Conservation (phyloP, 2,329 filamentous ascomycete genomes). For the Periconia sp. region DNA sequence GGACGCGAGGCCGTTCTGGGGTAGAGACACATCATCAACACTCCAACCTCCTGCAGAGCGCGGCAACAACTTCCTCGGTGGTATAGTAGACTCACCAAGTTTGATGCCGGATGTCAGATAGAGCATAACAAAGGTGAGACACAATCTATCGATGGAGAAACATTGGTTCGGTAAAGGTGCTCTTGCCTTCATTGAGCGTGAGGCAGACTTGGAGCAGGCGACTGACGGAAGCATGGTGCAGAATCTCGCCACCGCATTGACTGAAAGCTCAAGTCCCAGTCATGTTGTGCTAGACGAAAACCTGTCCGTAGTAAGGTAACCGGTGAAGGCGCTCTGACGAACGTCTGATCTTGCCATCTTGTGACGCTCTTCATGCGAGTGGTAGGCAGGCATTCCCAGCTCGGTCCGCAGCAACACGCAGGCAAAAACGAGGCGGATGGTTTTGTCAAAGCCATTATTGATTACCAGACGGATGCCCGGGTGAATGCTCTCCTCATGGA, state of each 20-base stretch:
- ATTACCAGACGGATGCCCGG: constrained; percentile 47
- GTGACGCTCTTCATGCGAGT: constrained; percentile 39
- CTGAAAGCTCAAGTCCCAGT: constrained; percentile 22
- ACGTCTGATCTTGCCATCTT: constrained; percentile 38
- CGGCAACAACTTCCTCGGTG: constrained; percentile 24
- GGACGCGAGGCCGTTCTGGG: constrained; percentile 34
- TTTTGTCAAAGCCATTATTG: constrained; percentile 45
- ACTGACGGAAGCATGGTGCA: constrained; percentile 23
- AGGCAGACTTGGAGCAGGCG: constrained; percentile 36
- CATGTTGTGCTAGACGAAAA: constrained; percentile 27
- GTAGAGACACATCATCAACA: constrained; percentile 32
- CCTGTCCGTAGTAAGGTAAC: constrained; percentile 37
- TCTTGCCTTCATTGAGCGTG: constrained; percentile 30
- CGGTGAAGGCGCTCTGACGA: constrained; percentile 41
- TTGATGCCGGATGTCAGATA: constrained; percentile 23
- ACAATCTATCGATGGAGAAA: constrained; percentile 35
- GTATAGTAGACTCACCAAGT: constrained; percentile 17
- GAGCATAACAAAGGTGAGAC: constrained; percentile 23
- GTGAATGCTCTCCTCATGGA: constrained; percentile 43
- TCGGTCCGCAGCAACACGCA: constrained; percentile 31
- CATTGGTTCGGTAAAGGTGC: constrained; percentile 40
- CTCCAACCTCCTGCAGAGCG: constrained; percentile 27
- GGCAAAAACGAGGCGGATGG: constrained; percentile 34
- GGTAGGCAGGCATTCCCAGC: constrained; percentile 37
- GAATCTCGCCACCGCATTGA: constrained; percentile 31